Evolutionary conservation across 1,284 basidiomycete species (phyloP), one percentile per base, ranked within the genome.

Genomic region (Ustilago nuda): DNA sequence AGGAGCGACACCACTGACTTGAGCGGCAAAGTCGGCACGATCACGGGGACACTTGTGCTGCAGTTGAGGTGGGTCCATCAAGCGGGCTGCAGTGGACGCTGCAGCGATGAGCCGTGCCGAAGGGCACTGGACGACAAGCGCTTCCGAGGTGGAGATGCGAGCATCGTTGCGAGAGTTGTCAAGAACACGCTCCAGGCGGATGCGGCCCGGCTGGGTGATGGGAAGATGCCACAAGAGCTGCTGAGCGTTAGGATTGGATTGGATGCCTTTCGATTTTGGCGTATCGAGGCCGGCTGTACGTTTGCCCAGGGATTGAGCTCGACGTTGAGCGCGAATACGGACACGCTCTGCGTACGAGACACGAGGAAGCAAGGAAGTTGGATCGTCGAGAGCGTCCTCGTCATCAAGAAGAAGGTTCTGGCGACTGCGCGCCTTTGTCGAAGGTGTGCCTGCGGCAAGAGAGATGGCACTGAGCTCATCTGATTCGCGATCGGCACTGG

Each of bases 61-160:
- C 3, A 59, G 41, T 39, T 62, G 50, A 8, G 59, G 43, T 15
- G 57, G 58, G 35, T 66, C 27, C 0, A 59, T 7, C 7, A 48
- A 23, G 13, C 54, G 19, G 19, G 8, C 58, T 17, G 56, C 66
- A 4, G 55, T 17, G 4, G 58, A 50, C 5, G 50, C 54, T 11
- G 67, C 43, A 0, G 60, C 41, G 46, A 76, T 64, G 33, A 85
- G 81, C n/a, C 57, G 61, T 27, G 80, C 75, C 5, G 68, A 73
- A 6, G 84, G 84, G 56, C 84, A 85, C 36, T 77, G 63, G 1
- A 84, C 84, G n/a, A 85, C 64, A 39, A 82, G 61, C 12, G 82
- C 72, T 52, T 84, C 78, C 12, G 69, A 64, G 9, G 48, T 60
- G 1, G 72, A 66, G 57, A 84, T 67, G 8, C 78, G 71, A 3